Percentiles rank a stretch among this genome's conserved stretches.
These are phyloP conservation scores for Plantago major DNA, from an alignment of 257 asterid genomes.

Conservation along the genomic window DNA sequence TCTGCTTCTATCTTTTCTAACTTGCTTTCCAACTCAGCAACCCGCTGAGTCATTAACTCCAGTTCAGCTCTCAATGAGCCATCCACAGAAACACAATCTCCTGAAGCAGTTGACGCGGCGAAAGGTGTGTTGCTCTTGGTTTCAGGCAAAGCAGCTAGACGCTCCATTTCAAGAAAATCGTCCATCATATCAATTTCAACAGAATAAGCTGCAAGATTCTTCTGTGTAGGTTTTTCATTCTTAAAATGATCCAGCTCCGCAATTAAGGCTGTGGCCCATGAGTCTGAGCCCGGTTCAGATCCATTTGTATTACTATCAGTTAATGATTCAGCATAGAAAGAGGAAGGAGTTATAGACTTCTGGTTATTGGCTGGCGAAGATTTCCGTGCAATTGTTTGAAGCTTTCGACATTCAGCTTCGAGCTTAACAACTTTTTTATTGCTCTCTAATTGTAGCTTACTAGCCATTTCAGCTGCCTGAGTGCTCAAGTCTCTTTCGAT, in stretches of 20 bases:
- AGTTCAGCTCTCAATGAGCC: slow-evolving; percentile 35
- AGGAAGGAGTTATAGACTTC: slow-evolving; percentile 34
- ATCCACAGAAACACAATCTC: slow-evolving; percentile 32
- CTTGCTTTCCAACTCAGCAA: slow-evolving; percentile 51
- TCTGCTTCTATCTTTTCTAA: slow-evolving; percentile 42
- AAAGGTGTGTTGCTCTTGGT: slow-evolving; percentile 29
- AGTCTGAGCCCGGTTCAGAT: slow-evolving; percentile 36
- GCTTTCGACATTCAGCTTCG: slow-evolving; percentile 48
- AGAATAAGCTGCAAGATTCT: slow-evolving; percentile 28
- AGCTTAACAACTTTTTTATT: slow-evolving; percentile 55
- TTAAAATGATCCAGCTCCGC: slow-evolving; percentile 52
- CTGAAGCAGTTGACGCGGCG: slow-evolving; percentile 25
- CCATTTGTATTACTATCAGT: slow-evolving; percentile 42
- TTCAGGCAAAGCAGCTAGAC: slow-evolving; percentile 62
- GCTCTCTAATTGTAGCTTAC: slow-evolving; percentile 67
- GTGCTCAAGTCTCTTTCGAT: slow-evolving; percentile 70
- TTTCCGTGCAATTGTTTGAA: slow-evolving; percentile 40
- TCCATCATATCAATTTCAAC: slow-evolving; percentile 72
- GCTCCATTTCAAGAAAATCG: slow-evolving; percentile 88
- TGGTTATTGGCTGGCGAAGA: slow-evolving; percentile 29
- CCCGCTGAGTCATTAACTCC: slow-evolving; percentile 35
- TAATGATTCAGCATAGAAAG: slow-evolving; percentile 37
- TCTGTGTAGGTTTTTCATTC: slow-evolving; percentile 37
- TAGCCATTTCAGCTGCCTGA: slow-evolving; percentile 69
- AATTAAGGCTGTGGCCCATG: slow-evolving; percentile 47